These are phyloP conservation scores for Spergularia bocconei DNA, from an alignment of 148 eudicot species.

Conservation along the genomic window DNA sequence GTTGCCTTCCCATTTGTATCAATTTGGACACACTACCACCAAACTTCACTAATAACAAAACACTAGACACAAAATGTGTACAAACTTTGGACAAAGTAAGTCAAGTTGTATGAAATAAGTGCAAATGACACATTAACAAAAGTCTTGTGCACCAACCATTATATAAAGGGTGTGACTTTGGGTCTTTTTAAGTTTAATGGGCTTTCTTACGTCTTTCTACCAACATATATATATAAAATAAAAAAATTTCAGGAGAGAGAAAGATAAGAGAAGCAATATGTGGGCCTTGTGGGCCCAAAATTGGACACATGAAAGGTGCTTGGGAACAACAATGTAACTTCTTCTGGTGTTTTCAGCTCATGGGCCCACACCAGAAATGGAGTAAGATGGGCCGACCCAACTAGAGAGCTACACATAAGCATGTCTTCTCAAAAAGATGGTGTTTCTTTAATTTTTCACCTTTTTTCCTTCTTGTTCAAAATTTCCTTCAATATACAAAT, in stretches of 20 bases:
- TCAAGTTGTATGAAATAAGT: not conserved
- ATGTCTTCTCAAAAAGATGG: conserved; percentile 23
- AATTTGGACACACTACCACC: not conserved
- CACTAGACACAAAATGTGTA: conserved; percentile 19
- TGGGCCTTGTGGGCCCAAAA: conserved; percentile 36
- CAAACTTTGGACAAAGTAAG: conserved; percentile 17
- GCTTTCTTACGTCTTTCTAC: conserved; percentile 20
- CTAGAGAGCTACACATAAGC: conserved; percentile 42
- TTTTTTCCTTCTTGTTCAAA: not conserved
- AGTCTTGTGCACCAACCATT: conserved; percentile 32
- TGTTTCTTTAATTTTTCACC: not conserved
- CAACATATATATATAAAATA: conserved; percentile 26
- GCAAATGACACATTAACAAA: conserved; percentile 14
- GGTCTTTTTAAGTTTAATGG: conserved; percentile 13
- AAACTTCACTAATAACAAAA: conserved; percentile 23
- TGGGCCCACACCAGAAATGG: conserved; percentile 27
- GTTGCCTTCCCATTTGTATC: conserved; percentile 76
- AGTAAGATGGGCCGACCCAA: conserved; percentile 36
- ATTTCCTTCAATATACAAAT: conserved; percentile 13
- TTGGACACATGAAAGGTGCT: conserved; percentile 53
- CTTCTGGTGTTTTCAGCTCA: conserved; percentile 36
- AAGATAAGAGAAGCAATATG: conserved; percentile 6
- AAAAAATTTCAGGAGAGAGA: conserved; percentile 12
- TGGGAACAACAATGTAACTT: conserved; percentile 48
- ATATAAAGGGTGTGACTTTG: conserved; percentile 25